Base-by-base conservation (phyloP, 352 stramenopile species). In the Phytopythium kandeliae region DNA sequence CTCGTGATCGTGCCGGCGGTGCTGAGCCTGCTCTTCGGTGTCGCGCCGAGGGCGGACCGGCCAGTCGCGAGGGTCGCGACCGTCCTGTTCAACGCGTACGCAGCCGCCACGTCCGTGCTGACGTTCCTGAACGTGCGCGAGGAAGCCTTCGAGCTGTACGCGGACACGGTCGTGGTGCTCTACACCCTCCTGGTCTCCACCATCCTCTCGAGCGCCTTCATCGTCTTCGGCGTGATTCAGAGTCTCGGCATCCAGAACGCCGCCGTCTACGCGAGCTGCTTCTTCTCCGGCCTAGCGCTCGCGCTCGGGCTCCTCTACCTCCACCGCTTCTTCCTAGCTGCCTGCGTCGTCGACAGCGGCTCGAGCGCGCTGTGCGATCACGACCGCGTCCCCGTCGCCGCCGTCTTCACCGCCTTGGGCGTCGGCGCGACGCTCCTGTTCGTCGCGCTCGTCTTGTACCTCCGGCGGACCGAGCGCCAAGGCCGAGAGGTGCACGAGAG, bases 131-230 rank as follows among this genome's bases (percentile, higher is more conserved):
- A 26, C n/a, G 17, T 43, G 7, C 10, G 12, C 7, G 19, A 3
- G n/a, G 37, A 43, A n/a, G 37, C 37, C n/a, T 25, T 11, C n/a
- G 37, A 43, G 37, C 37, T 43, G 37, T 43, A 43, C 37, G 37
- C 24, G 19, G 37, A 43, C 37, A 19, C 37, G 37, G 37, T 19
- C 19, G 26, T 10, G 37, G 37, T 43, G 37, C 37, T 43, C 16
- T 43, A 43, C 37, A 26, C 26, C 19, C 37, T 43, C 37, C n/a
- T 43, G 37, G 7, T n/a, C 37, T 26, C 37, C 17, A 43, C 37
- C n/a, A 43, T 26, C 37, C n/a, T 26, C 37, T 26, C 37, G 19
- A 43, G 37, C 10, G 37, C n/a, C n/a, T 43, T n/a, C 37, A 43
- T 43, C 37, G 26, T 43, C 37, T 9, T 43, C 2, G 37, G 37